phyloP scores from a whole-genome alignment of 768 basidiomycete genomes.

The Hypholoma fasciculare region DNA sequence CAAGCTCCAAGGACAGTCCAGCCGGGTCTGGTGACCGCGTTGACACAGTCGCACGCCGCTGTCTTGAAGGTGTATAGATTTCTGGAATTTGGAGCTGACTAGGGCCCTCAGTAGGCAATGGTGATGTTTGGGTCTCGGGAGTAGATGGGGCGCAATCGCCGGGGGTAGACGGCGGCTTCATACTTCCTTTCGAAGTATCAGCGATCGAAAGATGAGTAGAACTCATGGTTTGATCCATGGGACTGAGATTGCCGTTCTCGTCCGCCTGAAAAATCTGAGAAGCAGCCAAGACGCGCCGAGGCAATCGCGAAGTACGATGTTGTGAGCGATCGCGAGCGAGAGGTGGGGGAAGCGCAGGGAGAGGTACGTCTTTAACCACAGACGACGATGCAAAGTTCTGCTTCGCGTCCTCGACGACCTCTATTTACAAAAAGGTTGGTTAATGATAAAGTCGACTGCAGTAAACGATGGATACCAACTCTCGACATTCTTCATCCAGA shows the following conservation, averaged over 20 bases:
- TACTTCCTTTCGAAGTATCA: constrained; percentile 23
- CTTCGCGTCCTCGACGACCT: constrained; percentile 79
- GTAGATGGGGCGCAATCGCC: constrained; percentile 10
- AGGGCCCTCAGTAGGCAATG: constrained; percentile 16
- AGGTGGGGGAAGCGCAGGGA: constrained; percentile 68
- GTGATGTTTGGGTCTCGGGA: constrained; percentile 14
- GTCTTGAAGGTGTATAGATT: constrained; percentile 43
- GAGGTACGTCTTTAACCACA: constrained; percentile 39
- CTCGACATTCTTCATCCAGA: constrained; percentile 85
- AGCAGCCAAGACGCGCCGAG: constrained; percentile 62
- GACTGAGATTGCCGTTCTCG: constrained; percentile 36
- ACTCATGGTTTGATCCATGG: constrained; percentile 30
- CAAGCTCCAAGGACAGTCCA: constrained; percentile 20
- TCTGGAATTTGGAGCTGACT: constrained; percentile 32
- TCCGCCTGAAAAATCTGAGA: constrained; percentile 66
- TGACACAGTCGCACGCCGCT: constrained; percentile 67
- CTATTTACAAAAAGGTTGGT: constrained; percentile 35
- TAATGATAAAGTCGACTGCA: constrained; percentile 1
- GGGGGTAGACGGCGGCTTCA: constrained; percentile 12
- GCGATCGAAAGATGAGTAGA: constrained; percentile 29
- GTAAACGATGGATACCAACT: constrained; percentile 44
- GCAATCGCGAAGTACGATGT: constrained; percentile 52
- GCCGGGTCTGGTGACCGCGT: constrained; percentile 53
- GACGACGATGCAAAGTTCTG: constrained; percentile 68
- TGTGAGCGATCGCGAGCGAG: constrained; percentile 51